phyloP scores from a whole-genome alignment of 2,329 filamentous ascomycete genomes.

The Rutstroemia sp. region DNA sequence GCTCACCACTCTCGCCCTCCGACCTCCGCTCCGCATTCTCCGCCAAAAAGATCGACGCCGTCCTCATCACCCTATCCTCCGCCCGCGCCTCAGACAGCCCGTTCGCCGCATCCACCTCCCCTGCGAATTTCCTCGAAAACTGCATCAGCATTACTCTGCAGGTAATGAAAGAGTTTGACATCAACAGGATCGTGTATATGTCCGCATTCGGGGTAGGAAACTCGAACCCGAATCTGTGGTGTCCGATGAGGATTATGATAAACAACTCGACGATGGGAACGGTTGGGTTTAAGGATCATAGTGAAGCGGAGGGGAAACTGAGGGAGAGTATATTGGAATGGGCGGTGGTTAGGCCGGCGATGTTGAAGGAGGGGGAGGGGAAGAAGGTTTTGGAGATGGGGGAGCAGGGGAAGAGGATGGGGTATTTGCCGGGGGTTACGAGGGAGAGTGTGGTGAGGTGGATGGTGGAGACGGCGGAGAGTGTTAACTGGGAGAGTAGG shows the following conservation, averaged over 20 bases:
- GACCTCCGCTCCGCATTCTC: constrained; percentile 13
- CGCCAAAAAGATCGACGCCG: constrained; percentile 26
- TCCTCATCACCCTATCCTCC: constrained; percentile 43
- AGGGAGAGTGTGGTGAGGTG: constrained; percentile 35
- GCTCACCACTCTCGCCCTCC: constrained; percentile 12
- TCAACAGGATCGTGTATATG: constrained; percentile 40
- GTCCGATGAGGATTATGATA: constrained; percentile 38
- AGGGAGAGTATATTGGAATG: constrained; percentile 10
- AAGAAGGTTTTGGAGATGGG: constrained; percentile 11
- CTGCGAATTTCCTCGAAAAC: constrained; percentile 1
- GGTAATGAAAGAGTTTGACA: constrained; percentile 31
- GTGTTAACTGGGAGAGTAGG: background rate
- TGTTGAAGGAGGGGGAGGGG: constrained; percentile 15
- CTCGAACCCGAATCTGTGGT: constrained; percentile 37
- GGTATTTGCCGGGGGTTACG: constrained; percentile 11
- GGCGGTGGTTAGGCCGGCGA: constrained; percentile 15
- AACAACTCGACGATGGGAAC: constrained; percentile 34
- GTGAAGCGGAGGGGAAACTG: constrained; percentile 22
- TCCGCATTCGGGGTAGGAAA: constrained; percentile 42
- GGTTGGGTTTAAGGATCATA: constrained; percentile 40
- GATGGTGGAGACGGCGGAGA: constrained; percentile 31
- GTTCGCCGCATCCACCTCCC: constrained; percentile 32
- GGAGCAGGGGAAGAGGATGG: constrained; percentile 24
- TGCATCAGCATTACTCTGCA: constrained; percentile 8
- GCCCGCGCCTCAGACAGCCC: constrained; percentile 39